Conservation (phyloP, 176 grass and related monocot genomes). For the Phyllostachys edulis region DNA sequence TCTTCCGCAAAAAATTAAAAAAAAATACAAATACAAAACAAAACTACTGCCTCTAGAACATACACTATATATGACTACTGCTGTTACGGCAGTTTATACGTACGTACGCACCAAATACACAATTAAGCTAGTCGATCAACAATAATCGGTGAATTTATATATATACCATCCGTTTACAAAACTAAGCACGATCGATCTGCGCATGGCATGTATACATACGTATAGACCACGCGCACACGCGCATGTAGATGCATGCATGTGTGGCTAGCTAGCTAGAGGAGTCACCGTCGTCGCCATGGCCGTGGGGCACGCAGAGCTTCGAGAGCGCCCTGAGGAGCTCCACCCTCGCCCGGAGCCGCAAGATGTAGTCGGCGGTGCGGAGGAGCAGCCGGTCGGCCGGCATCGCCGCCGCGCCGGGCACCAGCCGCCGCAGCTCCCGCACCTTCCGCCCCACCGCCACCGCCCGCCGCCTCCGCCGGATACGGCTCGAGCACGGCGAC, state of each 20-base stretch:
- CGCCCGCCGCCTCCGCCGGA: not conserved
- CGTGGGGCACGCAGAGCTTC: constrained; percentile 36
- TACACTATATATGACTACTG: not conserved
- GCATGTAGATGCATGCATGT: not conserved
- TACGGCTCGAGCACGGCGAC: constrained; percentile 15
- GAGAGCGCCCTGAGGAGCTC: constrained; percentile 67
- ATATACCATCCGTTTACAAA: not conserved
- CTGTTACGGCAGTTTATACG: too few species aligned
- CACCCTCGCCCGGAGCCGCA: constrained; percentile 54
- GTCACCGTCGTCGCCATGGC: not conserved
- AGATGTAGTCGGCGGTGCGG: constrained; percentile 76
- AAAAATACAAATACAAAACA: not conserved
- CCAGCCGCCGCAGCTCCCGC: constrained; percentile 78
- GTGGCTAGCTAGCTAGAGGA: not conserved
- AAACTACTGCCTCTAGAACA: not conserved
- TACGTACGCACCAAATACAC: not conserved
- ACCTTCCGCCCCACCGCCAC: constrained; percentile 53
- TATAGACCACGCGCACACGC: not conserved
- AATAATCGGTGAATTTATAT: not conserved
- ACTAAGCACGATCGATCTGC: not conserved
- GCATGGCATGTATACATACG: not conserved
- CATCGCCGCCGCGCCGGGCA: constrained; percentile 51
- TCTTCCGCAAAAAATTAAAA: not conserved
- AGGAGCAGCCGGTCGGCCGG: constrained; percentile 68
- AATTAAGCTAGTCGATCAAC: not conserved